Evolutionary conservation across 257 asterid genomes (phyloP).

Genomic region (Solanum acaule): DNA sequence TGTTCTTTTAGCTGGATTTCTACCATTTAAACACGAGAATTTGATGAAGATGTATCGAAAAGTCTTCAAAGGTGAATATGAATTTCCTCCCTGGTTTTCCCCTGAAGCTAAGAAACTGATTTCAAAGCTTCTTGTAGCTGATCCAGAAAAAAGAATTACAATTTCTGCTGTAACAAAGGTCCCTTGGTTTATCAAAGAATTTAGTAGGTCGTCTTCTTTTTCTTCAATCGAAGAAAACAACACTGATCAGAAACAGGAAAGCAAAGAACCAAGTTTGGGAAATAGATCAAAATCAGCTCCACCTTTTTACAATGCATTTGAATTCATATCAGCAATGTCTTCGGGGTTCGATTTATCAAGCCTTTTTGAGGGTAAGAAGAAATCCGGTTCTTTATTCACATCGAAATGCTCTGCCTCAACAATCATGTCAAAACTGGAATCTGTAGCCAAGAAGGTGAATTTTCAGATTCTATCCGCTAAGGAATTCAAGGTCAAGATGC

Average conservation of each 20-base stretch:
- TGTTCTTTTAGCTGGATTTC: conserved; percentile 58
- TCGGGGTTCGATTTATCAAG: conserved; percentile 72
- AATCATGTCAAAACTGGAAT: conserved; percentile 46
- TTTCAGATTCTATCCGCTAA: conserved; percentile 26
- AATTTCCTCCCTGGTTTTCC: conserved; percentile 69
- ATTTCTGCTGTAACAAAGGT: conserved; percentile 36
- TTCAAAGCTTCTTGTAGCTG: conserved; percentile 48
- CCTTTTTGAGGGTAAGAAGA: conserved; percentile 34
- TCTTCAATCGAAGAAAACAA: conserved; percentile 20
- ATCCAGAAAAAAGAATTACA: conserved; percentile 50
- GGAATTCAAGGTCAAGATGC: conserved; percentile 60
- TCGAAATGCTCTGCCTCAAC: conserved; percentile 43
- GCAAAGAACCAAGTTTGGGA: neutral
- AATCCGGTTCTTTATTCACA: conserved; percentile 57
- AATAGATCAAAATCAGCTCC: conserved; percentile 42
- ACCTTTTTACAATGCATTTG: conserved; percentile 68
- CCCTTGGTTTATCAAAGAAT: conserved; percentile 56
- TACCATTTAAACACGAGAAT: conserved; percentile 69
- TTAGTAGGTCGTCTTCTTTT: conserved; percentile 22
- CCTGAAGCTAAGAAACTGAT: conserved; percentile 40
- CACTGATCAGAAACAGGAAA: neutral
- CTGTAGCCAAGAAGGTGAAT: conserved; percentile 48
- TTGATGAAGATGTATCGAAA: conserved; percentile 67
- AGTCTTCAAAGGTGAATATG: conserved; percentile 58
- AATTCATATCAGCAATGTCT: conserved; percentile 76